These are phyloP conservation scores for Beverwykella pulmonaria DNA, from an alignment of 495 filamentous ascomycete species.

Conservation along the genomic window DNA sequence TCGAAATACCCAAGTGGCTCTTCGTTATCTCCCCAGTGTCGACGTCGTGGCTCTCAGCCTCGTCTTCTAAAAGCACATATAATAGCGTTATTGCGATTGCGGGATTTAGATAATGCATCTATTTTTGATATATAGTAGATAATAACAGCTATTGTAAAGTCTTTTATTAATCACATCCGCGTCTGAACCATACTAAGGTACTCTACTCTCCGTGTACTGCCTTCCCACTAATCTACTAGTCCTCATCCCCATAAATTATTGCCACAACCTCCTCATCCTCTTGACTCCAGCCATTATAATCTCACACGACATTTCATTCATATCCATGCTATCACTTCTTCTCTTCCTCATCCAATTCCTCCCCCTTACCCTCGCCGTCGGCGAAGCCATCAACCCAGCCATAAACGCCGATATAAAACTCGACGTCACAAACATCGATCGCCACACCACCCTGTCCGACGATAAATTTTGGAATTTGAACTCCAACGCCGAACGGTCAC, in stretches of 20 bases:
- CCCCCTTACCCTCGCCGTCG: slow-evolving; percentile 33
- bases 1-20: slow-evolving; percentile 1
- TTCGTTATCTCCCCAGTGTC: neutral
- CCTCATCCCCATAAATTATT: no score
- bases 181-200: no score
- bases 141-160: neutral
- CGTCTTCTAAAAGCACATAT: neutral
- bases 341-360: slow-evolving; percentile 21
- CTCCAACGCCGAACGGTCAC: slow-evolving; percentile 44
- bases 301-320: neutral
- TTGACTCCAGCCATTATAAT: neutral
- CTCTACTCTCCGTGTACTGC: no score
- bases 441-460: slow-evolving; percentile 44
- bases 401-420: slow-evolving; percentile 41
- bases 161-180: neutral
- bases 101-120: neutral
- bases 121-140: neutral
- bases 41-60: slow-evolving; percentile 3
- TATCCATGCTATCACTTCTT: slow-evolving; percentile 2
- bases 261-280: neutral
- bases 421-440: slow-evolving; percentile 46
- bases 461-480: slow-evolving; percentile 52
- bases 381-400: slow-evolving; percentile 40
- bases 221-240: no score
- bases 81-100: neutral